Evolutionary conservation across 768 basidiomycete genomes (phyloP).

Genomic region (Boletus subparvulus): DNA sequence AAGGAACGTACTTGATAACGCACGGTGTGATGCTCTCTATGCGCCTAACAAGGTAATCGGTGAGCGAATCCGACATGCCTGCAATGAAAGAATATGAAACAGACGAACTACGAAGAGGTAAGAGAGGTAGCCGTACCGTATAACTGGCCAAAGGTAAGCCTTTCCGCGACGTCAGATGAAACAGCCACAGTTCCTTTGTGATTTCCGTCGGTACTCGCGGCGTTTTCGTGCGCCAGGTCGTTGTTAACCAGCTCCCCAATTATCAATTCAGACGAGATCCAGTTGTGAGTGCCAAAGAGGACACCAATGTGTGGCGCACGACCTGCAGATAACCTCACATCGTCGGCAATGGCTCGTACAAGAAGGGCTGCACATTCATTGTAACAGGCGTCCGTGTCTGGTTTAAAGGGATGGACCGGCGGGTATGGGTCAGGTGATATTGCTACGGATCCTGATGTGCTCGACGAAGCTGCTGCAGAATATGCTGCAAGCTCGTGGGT

Average conservation of each 20-base stretch:
- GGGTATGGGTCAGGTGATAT: conserved; percentile 58
- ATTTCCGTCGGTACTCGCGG: conserved; percentile 9
- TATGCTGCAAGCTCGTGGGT: conserved; percentile 63
- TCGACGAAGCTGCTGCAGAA: conserved; percentile 21
- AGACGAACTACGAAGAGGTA: not conserved
- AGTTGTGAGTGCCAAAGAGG: conserved; percentile 88
- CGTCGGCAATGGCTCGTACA: conserved; percentile 53
- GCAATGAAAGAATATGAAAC: conserved; percentile 1
- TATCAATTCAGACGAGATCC: conserved; percentile 61
- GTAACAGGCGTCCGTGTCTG: conserved; percentile 73
- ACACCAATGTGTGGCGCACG: conserved; percentile 50
- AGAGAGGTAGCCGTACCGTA: conserved; percentile 54
- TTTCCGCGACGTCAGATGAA: conserved; percentile 54
- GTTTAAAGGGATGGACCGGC: conserved; percentile 69
- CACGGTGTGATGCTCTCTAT: conserved; percentile 59
- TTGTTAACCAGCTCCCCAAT: conserved; percentile 55
- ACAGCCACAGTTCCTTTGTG: conserved; percentile 41
- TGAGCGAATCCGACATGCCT: conserved; percentile 89
- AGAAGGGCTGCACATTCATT: conserved; percentile 59
- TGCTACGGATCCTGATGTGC: conserved; percentile 27
- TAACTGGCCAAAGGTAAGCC: conserved; percentile 76
- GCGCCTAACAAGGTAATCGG: conserved; percentile 61
- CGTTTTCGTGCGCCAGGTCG: conserved; percentile 43
- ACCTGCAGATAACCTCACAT: conserved; percentile 35
- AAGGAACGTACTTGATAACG: conserved; percentile 82